These are phyloP conservation scores for Ustilago nuda DNA, from an alignment of 1,284 basidiomycete species.

Conservation along the genomic window DNA sequence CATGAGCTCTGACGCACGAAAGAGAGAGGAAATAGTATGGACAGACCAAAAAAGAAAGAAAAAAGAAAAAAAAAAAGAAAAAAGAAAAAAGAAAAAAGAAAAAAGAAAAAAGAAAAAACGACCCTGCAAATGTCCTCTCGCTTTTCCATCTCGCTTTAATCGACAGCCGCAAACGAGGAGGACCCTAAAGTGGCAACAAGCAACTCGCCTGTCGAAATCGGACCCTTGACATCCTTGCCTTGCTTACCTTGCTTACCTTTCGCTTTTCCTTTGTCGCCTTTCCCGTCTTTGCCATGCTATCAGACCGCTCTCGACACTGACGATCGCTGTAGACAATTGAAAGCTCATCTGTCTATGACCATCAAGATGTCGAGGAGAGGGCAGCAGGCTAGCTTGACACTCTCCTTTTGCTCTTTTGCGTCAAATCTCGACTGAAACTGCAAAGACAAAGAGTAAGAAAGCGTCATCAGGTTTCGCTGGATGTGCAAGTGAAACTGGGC, in stretches of 20 bases:
- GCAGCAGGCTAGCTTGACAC: neutral
- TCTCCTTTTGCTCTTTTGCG: too few species aligned
- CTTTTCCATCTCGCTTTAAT: neutral
- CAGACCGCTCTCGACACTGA: neutral
- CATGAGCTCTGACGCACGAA: neutral
- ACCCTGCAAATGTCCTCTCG: neutral
- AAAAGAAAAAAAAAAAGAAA: neutral
- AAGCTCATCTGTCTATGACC: too few species aligned
- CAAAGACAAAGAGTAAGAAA: neutral
- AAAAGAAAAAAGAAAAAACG: neutral
- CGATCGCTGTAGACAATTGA: too few species aligned
- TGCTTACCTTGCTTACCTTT: neutral
- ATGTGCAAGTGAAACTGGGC: slow-evolving; percentile 2
- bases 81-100: too few species aligned
- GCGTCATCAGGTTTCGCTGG: slow-evolving; percentile 3
- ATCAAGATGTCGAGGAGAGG: neutral
- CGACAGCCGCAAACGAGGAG: slow-evolving; percentile 1
- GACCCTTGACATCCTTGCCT: neutral
- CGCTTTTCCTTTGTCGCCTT: neutral
- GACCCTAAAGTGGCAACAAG: neutral
- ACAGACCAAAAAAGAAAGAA: neutral
- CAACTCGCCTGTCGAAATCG: neutral
- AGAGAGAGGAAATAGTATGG: neutral
- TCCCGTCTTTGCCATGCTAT: neutral
- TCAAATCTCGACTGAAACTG: neutral